Conservation (phyloP, 2,329 filamentous ascomycete species). For the Cordyceps fumosorosea region DNA sequence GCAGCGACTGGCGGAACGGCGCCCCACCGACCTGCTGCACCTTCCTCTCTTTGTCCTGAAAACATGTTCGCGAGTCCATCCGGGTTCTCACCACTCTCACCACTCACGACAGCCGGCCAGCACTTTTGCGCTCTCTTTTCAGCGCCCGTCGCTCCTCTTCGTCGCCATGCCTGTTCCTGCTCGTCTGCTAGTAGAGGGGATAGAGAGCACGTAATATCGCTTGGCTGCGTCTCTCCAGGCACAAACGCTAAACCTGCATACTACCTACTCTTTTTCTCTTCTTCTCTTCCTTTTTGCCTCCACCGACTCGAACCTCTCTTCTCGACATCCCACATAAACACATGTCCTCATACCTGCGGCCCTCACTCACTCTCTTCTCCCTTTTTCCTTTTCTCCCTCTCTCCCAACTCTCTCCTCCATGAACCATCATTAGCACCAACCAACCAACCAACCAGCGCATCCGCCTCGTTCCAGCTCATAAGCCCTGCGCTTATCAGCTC, state of each 20-base stretch:
- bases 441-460: not conserved
- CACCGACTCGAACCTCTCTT: not conserved
- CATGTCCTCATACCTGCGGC: not conserved
- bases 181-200: not conserved
- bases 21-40: not conserved
- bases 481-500: not conserved
- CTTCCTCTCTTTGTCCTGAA: slow-evolving; percentile 2
- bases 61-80: slow-evolving; percentile 8
- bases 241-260: slow-evolving; percentile 2
- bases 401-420: not conserved
- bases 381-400: not conserved
- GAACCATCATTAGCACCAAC: not conserved
- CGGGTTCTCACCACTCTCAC: slow-evolving; percentile 12
- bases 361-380: not conserved
- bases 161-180: not conserved
- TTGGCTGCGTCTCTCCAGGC: slow-evolving; percentile 4
- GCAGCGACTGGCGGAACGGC: not conserved
- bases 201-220: slow-evolving; percentile 9
- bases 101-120: not conserved
- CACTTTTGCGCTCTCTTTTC: not conserved
- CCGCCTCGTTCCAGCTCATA: not conserved
- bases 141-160: not conserved
- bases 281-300: not conserved
- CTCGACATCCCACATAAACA: not conserved
- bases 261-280: not conserved